A percentile compares a stretch with the other conserved stretches of the same genome.
Conservation (phyloP, 2,329 filamentous ascomycete species). For the Colletotrichum somersetense region DNA sequence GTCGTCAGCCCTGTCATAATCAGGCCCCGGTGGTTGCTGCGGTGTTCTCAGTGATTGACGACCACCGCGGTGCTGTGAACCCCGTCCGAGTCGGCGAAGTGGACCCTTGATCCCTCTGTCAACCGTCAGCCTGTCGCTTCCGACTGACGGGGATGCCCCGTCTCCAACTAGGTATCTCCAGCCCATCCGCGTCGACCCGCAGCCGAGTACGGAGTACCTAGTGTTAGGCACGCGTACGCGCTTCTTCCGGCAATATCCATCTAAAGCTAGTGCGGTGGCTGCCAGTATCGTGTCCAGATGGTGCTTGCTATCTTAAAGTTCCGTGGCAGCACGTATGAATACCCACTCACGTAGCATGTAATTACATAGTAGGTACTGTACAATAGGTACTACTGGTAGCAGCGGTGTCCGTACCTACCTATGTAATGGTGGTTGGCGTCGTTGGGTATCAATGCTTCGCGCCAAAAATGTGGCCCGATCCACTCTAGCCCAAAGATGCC, state of each 20-base stretch:
- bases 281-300: neutral
- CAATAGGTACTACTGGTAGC: too few species aligned
- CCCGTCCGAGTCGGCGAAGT: slow-evolving; percentile 22
- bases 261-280: slow-evolving; percentile 1
- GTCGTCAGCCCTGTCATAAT: slow-evolving; percentile 3
- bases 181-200: slow-evolving; percentile 8
- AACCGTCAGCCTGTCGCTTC: slow-evolving; percentile 3
- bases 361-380: too few species aligned
- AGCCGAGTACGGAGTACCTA: neutral
- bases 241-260: neutral
- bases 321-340: neutral
- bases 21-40: slow-evolving; percentile 10
- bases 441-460: slow-evolving; percentile 57
- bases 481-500: slow-evolving; percentile 41
- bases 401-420: neutral
- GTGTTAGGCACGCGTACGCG: neutral
- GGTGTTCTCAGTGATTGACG: neutral
- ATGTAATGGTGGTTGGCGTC: slow-evolving; percentile 37
- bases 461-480: slow-evolving; percentile 53
- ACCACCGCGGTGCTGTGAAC: slow-evolving; percentile 5
- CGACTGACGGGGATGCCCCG: slow-evolving; percentile 15
- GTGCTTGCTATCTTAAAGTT: neutral
- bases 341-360: neutral
- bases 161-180: neutral
- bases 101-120: slow-evolving; percentile 3